Base-by-base conservation (phyloP, 1,139 yeast genomes). In the Suhomyces yuchorum region DNA sequence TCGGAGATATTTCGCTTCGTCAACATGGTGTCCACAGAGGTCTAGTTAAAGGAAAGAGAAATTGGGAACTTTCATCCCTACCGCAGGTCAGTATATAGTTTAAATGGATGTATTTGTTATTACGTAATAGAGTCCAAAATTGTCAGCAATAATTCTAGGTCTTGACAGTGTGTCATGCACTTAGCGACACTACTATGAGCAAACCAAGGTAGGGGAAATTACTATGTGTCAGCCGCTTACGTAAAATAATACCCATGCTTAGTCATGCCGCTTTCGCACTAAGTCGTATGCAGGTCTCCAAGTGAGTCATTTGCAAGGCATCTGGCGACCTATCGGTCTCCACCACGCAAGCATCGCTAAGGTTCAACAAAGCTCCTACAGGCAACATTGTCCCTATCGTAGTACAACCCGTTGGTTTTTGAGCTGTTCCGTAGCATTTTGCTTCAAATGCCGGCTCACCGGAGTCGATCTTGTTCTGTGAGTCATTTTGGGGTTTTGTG, bases 1-100 rank as follows among this genome's bases (percentile, higher is more conserved):
- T 60, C 63, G 52, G 80, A 75, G 54, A 67, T 75, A 43, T 71
- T 66, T 49, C 64, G 78, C 46, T 75, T 74, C 57, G 78, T 75
- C 34, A 73, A 70, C 55, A 71, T 72, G 77, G 76, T 73, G 37
- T 62, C 75, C 19, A 66, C 63, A 38, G 65, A 66, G 42, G 65
- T 64, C 40, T 67, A 24, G 30, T 7, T 23, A 14, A 8, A 17
- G 39, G 39, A 17, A 15, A 20, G 14, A 20, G 38, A 23, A 15
- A n/a, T 14, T 23, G 26, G 38, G 26, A 5, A n/a, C 26, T n/a
- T 8, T 14, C 14, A 20, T 4, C 18, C 35, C 28, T 14, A 20
- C 42, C 24, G 14, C 26, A 34, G 44, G 43, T 44, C 42, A 43
- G 37, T 46, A 41, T 43, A 44, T 47, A 47, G 50, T 32, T 26